Evolutionary conservation across 1,284 basidiomycete genomes (phyloP), one percentile per base, ranked within the genome.

Genomic region (Sanghuangporus sanghuang): DNA sequence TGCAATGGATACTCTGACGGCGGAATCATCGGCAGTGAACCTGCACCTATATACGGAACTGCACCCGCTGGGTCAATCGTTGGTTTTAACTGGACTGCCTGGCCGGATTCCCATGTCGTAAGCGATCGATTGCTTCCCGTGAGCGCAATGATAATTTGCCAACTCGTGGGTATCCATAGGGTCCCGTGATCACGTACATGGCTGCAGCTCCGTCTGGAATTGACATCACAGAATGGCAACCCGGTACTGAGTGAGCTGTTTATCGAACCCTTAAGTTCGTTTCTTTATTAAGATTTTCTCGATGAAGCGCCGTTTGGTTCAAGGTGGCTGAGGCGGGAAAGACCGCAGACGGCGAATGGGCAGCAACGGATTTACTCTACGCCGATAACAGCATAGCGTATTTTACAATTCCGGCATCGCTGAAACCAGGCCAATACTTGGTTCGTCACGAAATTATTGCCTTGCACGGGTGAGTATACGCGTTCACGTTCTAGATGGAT

Each of bases 131-230:
- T 32, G 27, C 27, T 32, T 32, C 27, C 27, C 27, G 27, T 32
- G 27, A 32, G 27, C 27, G 27, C 27, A 4, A 32, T 32, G 16
- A 49, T 12, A 9, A 35, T 8, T 5, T 50, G 21, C 48, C 14
- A n/a, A 23, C 40, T 44, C n/a, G 23, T 42, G 23, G 18, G 44
- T 8, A 9, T 16, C 8, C 69, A 61, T 46, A 74, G 68, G 78
- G 80, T 6, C 79, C 79, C 0, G 72, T 81, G 65, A 78, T 82
- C 67, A 82, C 79, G 2, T 82, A 81, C 68, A 74, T 81, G 71
- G 78, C 79, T n/a, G 71, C 73, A 14, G 80, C 77, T 1, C 79
- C 80, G 4, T 75, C 72, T 52, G 60, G 52, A 11, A 56, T 38
- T 11, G 76, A 80, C 67, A 79, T 82, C 64, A 81, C 79, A 2